Conservation (phyloP, 129 eudicot genomes). For the Gnaphalium uliginosum region DNA sequence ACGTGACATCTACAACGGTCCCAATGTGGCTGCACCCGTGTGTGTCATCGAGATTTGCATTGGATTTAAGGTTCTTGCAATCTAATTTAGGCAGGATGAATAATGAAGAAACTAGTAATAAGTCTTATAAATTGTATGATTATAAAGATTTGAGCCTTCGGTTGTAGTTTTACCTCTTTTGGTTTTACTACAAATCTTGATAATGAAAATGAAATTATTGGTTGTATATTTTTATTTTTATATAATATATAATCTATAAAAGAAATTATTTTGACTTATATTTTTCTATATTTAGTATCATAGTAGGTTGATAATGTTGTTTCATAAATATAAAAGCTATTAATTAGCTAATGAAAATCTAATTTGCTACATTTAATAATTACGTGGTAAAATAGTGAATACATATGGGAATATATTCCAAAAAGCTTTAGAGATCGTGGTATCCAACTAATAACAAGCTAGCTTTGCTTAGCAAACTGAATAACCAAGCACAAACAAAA, state of each 20-base stretch:
- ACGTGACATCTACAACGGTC: slow-evolving; percentile 2
- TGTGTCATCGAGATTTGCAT: slow-evolving; percentile 31
- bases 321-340: no score
- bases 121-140: slow-evolving; percentile 16
- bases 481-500: background rate
- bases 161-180: background rate
- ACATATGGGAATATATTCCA: slow-evolving; percentile 29
- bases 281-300: no score
- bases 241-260: no score
- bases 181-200: background rate
- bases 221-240: background rate
- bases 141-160: slow-evolving; percentile 17
- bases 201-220: background rate
- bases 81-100: slow-evolving; percentile 52
- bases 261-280: no score
- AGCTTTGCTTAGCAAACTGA: slow-evolving; percentile 10
- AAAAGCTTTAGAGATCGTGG: slow-evolving; percentile 21
- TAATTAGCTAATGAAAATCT: background rate
- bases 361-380: background rate
- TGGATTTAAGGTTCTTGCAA: slow-evolving; percentile 48
- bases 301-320: no score
- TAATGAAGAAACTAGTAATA: slow-evolving; percentile 17
- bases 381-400: background rate
- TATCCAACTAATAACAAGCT: slow-evolving; percentile 25
- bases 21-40: slow-evolving; percentile 14